Percentiles rank a stretch among this genome's conserved stretches.
Conservation (phyloP, 768 basidiomycete species). For the Lentinula lateritia region DNA sequence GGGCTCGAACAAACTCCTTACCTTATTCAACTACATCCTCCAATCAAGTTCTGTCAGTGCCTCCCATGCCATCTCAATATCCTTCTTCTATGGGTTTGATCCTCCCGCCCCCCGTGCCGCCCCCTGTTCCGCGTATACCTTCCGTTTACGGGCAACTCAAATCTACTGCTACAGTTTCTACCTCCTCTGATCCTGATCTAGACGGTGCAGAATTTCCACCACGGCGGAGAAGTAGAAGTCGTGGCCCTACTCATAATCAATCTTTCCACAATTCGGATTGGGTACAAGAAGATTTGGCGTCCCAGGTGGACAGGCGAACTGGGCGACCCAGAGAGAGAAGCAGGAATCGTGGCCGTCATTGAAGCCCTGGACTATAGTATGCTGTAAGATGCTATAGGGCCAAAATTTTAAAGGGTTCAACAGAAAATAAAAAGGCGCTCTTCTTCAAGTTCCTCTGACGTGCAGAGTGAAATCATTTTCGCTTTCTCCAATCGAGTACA, state of each 20-base stretch:
- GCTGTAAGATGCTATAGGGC: too few species aligned
- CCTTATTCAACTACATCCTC: background rate
- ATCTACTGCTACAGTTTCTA: background rate
- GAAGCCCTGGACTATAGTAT: too few species aligned
- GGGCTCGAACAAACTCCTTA: background rate
- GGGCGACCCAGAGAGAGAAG: background rate
- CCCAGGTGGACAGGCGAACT: too few species aligned
- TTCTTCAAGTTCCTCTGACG: too few species aligned
- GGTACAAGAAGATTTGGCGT: background rate
- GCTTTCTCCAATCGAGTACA: too few species aligned
- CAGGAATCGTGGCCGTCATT: background rate
- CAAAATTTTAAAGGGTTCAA: too few species aligned
- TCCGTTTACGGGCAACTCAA: background rate
- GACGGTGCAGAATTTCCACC: background rate
- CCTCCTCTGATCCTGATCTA: background rate
- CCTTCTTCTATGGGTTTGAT: background rate
- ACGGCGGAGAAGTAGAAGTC: background rate
- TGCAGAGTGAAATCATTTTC: too few species aligned
- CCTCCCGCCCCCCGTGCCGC: slow-evolving; percentile 1
- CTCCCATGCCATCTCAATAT: background rate
- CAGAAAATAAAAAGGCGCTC: too few species aligned
- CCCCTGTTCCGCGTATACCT: slow-evolving; percentile 1
- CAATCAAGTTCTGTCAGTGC: background rate
- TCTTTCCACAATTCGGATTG: background rate
- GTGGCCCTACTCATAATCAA: background rate